phyloP scores from a whole-genome alignment of 2,329 filamentous ascomycete species.

The Massarina eburnea region DNA sequence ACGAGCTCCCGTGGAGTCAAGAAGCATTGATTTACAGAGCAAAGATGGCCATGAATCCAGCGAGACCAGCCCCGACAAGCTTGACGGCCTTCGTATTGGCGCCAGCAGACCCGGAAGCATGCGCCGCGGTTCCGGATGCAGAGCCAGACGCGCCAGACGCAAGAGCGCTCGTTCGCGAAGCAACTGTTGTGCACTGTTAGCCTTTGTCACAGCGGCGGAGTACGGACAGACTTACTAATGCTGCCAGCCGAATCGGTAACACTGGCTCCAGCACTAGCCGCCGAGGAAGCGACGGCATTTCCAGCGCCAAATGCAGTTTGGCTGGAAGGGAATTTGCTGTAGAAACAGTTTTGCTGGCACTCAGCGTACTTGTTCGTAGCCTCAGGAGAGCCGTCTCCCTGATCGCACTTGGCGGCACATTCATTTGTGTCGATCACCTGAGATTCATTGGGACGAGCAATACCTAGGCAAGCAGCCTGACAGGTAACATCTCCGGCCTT shows the following conservation, averaged over 20 bases:
- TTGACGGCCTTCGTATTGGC: slow-evolving; percentile 33
- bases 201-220: neutral
- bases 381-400: slow-evolving; percentile 52
- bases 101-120: slow-evolving; percentile 27
- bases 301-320: slow-evolving; percentile 27
- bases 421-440: slow-evolving; percentile 54
- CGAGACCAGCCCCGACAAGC: slow-evolving; percentile 37
- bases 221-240: slow-evolving; percentile 1
- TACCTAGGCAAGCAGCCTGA: slow-evolving; percentile 53
- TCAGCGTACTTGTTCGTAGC: slow-evolving; percentile 50
- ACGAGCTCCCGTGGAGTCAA: neutral
- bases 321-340: slow-evolving; percentile 50
- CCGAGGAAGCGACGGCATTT: slow-evolving; percentile 20
- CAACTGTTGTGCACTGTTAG: slow-evolving; percentile 7
- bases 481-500: slow-evolving; percentile 51
- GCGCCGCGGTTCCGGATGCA: slow-evolving; percentile 22
- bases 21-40: slow-evolving; percentile 32
- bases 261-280: slow-evolving; percentile 16
- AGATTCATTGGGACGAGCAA: slow-evolving; percentile 54
- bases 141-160: slow-evolving; percentile 26
- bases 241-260: slow-evolving; percentile 10
- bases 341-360: slow-evolving; percentile 55
- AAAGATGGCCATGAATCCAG: slow-evolving; percentile 42
- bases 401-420: slow-evolving; percentile 56
- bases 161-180: slow-evolving; percentile 10